These are phyloP conservation scores for Cryphonectria parasitica DNA, from an alignment of 2,329 filamentous ascomycete genomes.

Conservation along the genomic window DNA sequence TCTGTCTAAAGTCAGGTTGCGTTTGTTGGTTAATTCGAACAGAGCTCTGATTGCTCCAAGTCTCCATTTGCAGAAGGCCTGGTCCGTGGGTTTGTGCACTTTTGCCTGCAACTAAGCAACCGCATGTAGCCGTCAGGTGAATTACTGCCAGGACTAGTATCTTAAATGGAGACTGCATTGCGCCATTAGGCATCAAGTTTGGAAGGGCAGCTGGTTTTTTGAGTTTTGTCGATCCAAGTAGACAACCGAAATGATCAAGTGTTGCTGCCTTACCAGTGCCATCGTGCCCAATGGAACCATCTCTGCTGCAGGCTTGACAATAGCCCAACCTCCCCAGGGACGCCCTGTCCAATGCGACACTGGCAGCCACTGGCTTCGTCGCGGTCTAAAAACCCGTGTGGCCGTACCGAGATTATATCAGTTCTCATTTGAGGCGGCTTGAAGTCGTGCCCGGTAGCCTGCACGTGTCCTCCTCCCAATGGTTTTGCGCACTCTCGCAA, in stretches of 20 bases:
- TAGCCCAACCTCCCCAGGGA: conserved; percentile 22
- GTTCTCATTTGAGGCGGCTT: neutral
- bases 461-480: neutral
- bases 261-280: conserved; percentile 14
- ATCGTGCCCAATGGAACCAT: conserved; percentile 9
- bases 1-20: neutral
- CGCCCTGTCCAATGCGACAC: conserved; percentile 13
- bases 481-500: neutral
- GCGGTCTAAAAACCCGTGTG: neutral
- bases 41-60: neutral
- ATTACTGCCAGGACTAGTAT: neutral
- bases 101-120: neutral
- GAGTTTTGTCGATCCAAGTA: neutral
- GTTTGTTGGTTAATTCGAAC: neutral
- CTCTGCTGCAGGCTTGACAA: conserved; percentile 10
- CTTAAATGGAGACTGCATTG: neutral
- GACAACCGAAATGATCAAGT: neutral
- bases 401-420: neutral
- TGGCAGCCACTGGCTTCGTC: neutral
- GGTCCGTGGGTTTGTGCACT: neutral
- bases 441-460: neutral
- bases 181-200: neutral
- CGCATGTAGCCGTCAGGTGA: neutral
- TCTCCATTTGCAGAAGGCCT: neutral
- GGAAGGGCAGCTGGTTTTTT: neutral